Conservation (phyloP, 768 basidiomycete genomes). For the Nevesoporus exiguus region DNA sequence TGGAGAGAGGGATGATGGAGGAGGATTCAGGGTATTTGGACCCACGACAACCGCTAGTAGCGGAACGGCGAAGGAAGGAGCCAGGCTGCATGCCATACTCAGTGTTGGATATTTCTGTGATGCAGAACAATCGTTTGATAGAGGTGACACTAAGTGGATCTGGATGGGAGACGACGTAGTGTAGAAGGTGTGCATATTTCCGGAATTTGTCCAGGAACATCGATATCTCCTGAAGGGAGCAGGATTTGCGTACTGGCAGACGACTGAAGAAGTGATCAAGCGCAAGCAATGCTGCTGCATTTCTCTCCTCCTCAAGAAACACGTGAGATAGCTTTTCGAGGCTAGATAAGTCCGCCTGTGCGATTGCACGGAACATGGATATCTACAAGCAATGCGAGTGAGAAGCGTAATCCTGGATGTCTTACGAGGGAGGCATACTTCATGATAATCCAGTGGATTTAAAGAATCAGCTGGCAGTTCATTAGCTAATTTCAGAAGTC, state of each 20-base stretch:
- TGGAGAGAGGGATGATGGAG: constrained; percentile 10
- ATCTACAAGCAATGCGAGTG: constrained; percentile 7
- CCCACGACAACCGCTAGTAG: background rate
- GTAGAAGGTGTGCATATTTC: constrained; percentile 5
- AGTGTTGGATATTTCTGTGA: constrained; percentile 5
- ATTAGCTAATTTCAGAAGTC: constrained; percentile 27
- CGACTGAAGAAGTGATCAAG: constrained; percentile 8
- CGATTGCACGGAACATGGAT: constrained; percentile 35
- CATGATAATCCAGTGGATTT: constrained; percentile 1
- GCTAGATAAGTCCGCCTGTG: constrained; percentile 14
- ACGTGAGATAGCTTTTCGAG: constrained; percentile 32
- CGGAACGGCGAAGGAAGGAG: constrained; percentile 8
- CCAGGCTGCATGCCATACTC: constrained; percentile 7
- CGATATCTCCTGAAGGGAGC: constrained; percentile 18
- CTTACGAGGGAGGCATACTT: constrained; percentile 10
- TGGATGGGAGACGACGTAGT: background rate
- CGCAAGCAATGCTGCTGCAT: constrained; percentile 4
- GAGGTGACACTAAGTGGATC: constrained; percentile 2
- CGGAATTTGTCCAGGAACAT: constrained; percentile 4
- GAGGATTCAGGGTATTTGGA: background rate
- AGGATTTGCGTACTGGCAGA: constrained; percentile 17
- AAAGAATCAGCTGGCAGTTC: constrained; percentile 10
- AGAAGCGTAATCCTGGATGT: background rate
- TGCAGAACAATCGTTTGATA: constrained; percentile 30
- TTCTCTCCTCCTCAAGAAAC: constrained; percentile 23